phyloP scores from a whole-genome alignment of 768 basidiomycete species.

The Guyanaporus albipodus region DNA sequence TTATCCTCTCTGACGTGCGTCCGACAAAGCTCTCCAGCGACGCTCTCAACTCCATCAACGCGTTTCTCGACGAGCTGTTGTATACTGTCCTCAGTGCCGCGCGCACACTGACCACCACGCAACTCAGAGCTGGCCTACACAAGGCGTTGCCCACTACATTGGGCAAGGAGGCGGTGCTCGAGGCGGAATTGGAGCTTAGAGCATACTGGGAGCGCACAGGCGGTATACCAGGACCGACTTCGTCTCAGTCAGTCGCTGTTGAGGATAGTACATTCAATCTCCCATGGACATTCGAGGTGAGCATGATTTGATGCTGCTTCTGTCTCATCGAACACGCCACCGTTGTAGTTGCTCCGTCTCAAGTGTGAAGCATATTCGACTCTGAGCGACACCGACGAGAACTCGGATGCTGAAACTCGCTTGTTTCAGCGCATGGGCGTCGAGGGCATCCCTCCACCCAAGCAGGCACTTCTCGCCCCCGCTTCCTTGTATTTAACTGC shows the following conservation, averaged over 20 bases:
- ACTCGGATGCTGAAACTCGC: conserved; percentile 57
- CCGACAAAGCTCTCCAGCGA: conserved; percentile 82
- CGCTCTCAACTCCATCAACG: conserved; percentile 76
- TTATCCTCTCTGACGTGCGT: conserved; percentile 88
- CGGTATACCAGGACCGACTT: conserved; percentile 30
- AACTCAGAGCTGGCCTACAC: conserved; percentile 66
- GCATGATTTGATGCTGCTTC: neutral
- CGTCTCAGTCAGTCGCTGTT: conserved; percentile 28
- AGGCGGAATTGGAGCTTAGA: conserved; percentile 89
- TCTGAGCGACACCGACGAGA: conserved; percentile 76
- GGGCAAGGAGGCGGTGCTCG: conserved; percentile 87
- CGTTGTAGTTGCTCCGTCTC: conserved; percentile 61
- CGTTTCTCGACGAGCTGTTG: conserved; percentile 80
- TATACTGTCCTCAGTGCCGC: conserved; percentile 65
- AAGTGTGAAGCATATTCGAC: conserved; percentile 90
- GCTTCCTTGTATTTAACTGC: conserved; percentile 90
- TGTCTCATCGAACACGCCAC: conserved; percentile 8
- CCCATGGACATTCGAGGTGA: conserved; percentile 73
- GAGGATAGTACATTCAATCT: conserved; percentile 65
- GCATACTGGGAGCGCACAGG: conserved; percentile 81
- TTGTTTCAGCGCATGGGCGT: conserved; percentile 59
- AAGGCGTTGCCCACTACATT: conserved; percentile 73
- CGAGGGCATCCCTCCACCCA: conserved; percentile 49
- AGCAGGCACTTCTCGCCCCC: conserved; percentile 61
- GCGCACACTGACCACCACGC: conserved; percentile 67